Evolutionary conservation across 164 flowering plant genomes (phyloP).

Genomic region (Vitis amurensis): DNA sequence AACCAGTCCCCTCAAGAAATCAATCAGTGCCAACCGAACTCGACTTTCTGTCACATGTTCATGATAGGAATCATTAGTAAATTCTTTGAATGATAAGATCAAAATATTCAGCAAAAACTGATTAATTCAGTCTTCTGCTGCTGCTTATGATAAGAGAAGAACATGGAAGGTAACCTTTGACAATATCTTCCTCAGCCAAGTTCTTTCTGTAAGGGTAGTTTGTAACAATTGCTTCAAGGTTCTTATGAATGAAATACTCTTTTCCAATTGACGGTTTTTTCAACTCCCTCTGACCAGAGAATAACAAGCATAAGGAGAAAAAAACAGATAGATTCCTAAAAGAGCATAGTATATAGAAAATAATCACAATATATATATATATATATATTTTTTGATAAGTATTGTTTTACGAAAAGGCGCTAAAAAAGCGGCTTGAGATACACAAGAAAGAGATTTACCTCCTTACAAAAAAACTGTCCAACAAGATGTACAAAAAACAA

Average conservation of each 20-base stretch:
- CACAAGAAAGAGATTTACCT: no score
- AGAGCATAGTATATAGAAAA: no score
- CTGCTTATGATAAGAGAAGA: neutral
- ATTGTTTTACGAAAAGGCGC: no score
- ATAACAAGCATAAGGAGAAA: slow-evolving; percentile 3
- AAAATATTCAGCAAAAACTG: neutral
- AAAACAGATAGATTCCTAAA: neutral
- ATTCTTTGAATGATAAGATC: neutral
- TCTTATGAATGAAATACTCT: slow-evolving; percentile 79
- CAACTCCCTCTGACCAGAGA: slow-evolving; percentile 66
- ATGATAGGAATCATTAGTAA: slow-evolving; percentile 12
- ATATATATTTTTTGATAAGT: no score
- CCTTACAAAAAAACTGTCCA: no score
- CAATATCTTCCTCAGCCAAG: slow-evolving; percentile 66
- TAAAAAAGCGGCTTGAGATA: no score
- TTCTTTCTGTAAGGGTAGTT: slow-evolving; percentile 79
- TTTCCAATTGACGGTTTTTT: slow-evolving; percentile 88
- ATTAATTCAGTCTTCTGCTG: neutral
- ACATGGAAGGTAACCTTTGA: slow-evolving; percentile 57
- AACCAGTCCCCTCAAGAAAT: slow-evolving; percentile 92
- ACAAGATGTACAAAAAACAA: no score
- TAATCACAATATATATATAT: neutral
- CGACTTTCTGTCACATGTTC: slow-evolving; percentile 56
- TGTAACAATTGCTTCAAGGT: slow-evolving; percentile 79
- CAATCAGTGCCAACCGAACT: slow-evolving; percentile 79